phyloP scores from a whole-genome alignment of 192 early-diverging fungal genomes.

The Entomortierella lignicola region DNA sequence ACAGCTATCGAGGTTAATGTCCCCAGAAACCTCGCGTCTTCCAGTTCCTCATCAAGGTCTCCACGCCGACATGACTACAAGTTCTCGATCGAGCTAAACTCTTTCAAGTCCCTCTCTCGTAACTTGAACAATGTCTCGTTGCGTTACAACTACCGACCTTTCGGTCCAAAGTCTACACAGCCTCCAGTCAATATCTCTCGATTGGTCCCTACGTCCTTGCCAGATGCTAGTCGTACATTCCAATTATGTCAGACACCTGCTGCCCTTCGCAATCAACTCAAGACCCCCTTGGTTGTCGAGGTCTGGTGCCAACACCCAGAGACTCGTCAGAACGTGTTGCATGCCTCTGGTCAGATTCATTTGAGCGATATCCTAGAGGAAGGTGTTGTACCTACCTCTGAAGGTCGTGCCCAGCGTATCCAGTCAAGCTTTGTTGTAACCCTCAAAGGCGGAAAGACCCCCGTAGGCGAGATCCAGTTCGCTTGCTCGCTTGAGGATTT shows the following conservation, averaged over 20 bases:
- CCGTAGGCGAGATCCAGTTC: conserved; percentile 49
- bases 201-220: conserved; percentile 17
- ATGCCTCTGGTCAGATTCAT: conserved; percentile 48
- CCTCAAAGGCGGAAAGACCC: conserved; percentile 16
- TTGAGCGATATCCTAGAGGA: conserved; percentile 46
- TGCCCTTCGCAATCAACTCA: conserved; percentile 44
- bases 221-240: conserved; percentile 42
- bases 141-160: conserved; percentile 52
- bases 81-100: conserved; percentile 48
- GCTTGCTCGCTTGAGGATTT: conserved; percentile 48
- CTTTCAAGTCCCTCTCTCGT: conserved; percentile 40
- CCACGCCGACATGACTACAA: conserved; percentile 52
- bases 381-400: conserved; percentile 2
- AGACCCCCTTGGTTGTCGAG: conserved; percentile 43
- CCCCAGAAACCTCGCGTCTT: conserved; percentile 18
- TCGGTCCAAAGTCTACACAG: conserved; percentile 51
- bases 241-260: conserved; percentile 51
- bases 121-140: conserved; percentile 37
- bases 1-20: conserved; percentile 41
- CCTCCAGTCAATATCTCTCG: conserved; percentile 42
- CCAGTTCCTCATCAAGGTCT: conserved; percentile 32
- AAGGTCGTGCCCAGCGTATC: conserved; percentile 33
- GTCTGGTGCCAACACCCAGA: conserved; percentile 52
- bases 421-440: conserved; percentile 34
- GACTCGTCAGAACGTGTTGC: conserved; percentile 33